Evolutionary conservation across 83 land plant species (phyloP).

Genomic region (Isoetes engelmannii): DNA sequence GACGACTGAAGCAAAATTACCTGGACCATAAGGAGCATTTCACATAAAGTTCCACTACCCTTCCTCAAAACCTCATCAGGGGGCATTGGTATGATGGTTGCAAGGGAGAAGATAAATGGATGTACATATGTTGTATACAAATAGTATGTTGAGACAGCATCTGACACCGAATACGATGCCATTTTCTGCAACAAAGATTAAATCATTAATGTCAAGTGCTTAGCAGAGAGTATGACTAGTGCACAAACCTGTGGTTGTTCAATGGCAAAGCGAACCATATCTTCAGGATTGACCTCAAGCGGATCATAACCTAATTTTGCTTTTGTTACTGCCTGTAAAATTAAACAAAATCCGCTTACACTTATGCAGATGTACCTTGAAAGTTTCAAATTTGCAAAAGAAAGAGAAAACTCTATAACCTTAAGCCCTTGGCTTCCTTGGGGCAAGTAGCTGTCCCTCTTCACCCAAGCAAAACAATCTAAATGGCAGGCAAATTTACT

Average conservation of each 20-base stretch:
- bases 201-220: conserved; percentile 1
- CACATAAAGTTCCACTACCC: conserved; percentile 98
- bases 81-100: conserved; percentile 98
- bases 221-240: not conserved
- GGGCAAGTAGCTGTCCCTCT: conserved; percentile 98
- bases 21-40: conserved; percentile 99
- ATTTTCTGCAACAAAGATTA: conserved; percentile 57
- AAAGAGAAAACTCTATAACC: conserved; percentile 33
- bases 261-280: conserved; percentile 95
- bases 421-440: conserved; percentile 98
- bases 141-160: conserved; percentile 96
- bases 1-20: conserved; percentile 22
- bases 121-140: conserved; percentile 98
- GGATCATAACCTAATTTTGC: conserved; percentile 97
- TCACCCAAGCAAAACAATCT: conserved; percentile 99
- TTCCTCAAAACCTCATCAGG: conserved; percentile 98
- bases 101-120: conserved; percentile 96
- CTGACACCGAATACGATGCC: conserved; percentile 99
- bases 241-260: conserved; percentile 80
- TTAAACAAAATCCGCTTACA: not conserved
- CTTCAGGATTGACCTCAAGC: conserved; percentile 97
- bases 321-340: conserved; percentile 85
- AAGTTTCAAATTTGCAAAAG: not conserved
- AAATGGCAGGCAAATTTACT: conserved; percentile 95
- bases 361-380: not conserved